A percentile compares a stretch with the other conserved stretches of the same genome.
These are phyloP conservation scores for Termitomyces bulborhizus DNA, from an alignment of 768 basidiomycete genomes.

Conservation along the genomic window DNA sequence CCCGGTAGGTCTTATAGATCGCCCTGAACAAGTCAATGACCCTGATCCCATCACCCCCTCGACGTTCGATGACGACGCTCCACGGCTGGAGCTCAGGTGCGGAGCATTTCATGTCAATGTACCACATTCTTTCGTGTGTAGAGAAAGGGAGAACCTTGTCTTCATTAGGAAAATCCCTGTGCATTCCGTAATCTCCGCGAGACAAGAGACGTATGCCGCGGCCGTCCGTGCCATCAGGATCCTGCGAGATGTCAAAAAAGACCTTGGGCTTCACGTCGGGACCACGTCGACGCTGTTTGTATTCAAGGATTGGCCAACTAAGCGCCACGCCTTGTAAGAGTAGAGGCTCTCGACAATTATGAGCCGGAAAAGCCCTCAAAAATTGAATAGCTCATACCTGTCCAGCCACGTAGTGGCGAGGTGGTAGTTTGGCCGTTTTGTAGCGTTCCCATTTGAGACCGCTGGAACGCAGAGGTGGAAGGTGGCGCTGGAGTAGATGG, in stretches of 20 bases:
- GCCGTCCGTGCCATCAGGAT: not conserved
- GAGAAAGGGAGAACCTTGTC: constrained; percentile 30
- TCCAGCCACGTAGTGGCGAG: not conserved
- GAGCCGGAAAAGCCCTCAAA: not conserved
- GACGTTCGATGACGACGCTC: constrained; percentile 36
- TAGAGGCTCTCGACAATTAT: constrained; percentile 7
- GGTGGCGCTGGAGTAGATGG: not conserved
- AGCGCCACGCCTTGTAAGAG: constrained; percentile 7
- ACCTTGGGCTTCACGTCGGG: constrained; percentile 4
- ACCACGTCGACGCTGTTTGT: not conserved
- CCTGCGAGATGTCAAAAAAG: constrained; percentile 7
- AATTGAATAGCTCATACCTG: not conserved
- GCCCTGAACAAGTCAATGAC: constrained; percentile 53
- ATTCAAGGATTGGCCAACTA: constrained; percentile 13
- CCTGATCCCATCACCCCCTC: constrained; percentile 33
- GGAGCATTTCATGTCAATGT: constrained; percentile 42
- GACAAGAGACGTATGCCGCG: constrained; percentile 4
- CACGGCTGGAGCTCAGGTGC: constrained; percentile 30
- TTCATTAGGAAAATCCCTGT: constrained; percentile 22
- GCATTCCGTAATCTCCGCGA: not conserved
- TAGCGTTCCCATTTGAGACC: not conserved
- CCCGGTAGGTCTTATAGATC: constrained; percentile 44
- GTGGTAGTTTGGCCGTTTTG: not conserved
- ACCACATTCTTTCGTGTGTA: not conserved
- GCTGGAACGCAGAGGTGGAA: not conserved